phyloP scores from a whole-genome alignment of 192 early-diverging fungal species.

The Rhizophagus prolifer region DNA sequence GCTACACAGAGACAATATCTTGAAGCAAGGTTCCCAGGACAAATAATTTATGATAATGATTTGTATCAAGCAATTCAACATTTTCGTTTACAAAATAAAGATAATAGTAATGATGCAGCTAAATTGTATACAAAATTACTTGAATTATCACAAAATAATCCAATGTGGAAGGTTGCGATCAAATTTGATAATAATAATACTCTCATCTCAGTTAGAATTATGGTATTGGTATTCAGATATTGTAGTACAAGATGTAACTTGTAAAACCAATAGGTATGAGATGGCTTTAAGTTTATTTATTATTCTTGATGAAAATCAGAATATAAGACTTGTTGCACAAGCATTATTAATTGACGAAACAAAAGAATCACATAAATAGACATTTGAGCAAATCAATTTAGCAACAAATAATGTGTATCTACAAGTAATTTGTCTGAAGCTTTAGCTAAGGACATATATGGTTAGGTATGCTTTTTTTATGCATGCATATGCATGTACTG shows the following conservation, averaged over 20 bases:
- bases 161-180: background rate
- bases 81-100: no score
- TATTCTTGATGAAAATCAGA: no score
- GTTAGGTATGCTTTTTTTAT: no score
- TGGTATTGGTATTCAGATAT: background rate
- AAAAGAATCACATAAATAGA: no score
- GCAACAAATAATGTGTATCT: background rate
- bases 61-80: background rate
- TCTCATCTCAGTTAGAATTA: background rate
- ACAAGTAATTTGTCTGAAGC: no score
- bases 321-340: no score
- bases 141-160: background rate
- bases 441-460: no score
- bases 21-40: background rate
- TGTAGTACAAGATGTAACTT: background rate
- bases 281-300: no score
- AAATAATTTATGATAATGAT: constrained; percentile 3
- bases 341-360: no score
- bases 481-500: no score
- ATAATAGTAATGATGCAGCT: background rate
- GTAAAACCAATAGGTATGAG: no score
- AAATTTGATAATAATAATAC: constrained; percentile 1
- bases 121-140: background rate
- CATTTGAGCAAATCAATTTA: no score
- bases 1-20: background rate